Evolutionary conservation across 352 stramenopile genomes (phyloP).

Genomic region (Pythium inflatum): DNA sequence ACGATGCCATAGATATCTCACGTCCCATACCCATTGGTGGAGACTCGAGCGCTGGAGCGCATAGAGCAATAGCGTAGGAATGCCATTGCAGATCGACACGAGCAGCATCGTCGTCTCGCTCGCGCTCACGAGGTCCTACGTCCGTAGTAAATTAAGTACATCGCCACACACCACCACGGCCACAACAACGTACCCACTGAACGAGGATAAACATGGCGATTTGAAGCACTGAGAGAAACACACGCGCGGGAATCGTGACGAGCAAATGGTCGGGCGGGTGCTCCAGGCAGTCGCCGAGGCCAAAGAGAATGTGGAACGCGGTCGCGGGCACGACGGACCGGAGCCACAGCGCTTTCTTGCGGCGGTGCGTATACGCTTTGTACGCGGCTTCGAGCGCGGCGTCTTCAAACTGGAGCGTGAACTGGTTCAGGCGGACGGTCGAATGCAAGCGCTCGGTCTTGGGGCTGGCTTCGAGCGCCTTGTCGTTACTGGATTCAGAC

Average conservation of each 20-base stretch:
- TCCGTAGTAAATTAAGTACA: background rate
- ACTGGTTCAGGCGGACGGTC: slow-evolving; percentile 82
- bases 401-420: slow-evolving; percentile 82
- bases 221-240: slow-evolving; percentile 75
- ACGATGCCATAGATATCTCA: no score
- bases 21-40: slow-evolving; percentile 83
- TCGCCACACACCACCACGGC: no score
- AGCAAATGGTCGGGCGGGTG: slow-evolving; percentile 68
- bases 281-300: slow-evolving; percentile 70
- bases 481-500: slow-evolving; percentile 4
- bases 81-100: slow-evolving; percentile 70
- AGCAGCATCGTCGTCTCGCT: slow-evolving; percentile 76
- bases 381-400: slow-evolving; percentile 64
- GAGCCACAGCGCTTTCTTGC: slow-evolving; percentile 86
- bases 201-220: slow-evolving; percentile 78
- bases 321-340: slow-evolving; percentile 76
- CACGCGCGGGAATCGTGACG: slow-evolving; percentile 68
- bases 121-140: slow-evolving; percentile 62
- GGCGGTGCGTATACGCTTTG: slow-evolving; percentile 61
- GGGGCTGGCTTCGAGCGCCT: background rate
- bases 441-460: slow-evolving; percentile 46
- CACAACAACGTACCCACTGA: slow-evolving; percentile 46
- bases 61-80: slow-evolving; percentile 72
- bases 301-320: slow-evolving; percentile 76
- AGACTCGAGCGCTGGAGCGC: slow-evolving; percentile 70